Evolutionary conservation across 2,329 filamentous ascomycete genomes (phyloP).

Genomic region (Alternaria solani): DNA sequence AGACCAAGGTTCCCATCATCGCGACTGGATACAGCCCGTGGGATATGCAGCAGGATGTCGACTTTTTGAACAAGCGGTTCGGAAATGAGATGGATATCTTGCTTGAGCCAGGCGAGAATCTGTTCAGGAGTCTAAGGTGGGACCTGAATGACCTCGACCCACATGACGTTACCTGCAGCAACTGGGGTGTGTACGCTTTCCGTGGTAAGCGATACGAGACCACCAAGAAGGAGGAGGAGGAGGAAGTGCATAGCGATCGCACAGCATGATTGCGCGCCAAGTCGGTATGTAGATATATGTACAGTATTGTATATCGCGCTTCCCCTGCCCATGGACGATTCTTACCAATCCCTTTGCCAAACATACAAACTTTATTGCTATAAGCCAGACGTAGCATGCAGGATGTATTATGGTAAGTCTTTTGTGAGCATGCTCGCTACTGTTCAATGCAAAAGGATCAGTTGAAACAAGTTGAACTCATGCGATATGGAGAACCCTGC

Average conservation of each 20-base stretch:
- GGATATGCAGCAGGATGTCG: conserved; percentile 91
- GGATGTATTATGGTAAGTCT: no score
- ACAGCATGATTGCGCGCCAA: conserved; percentile 31
- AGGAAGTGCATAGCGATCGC: conserved; percentile 45
- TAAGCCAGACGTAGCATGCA: not conserved
- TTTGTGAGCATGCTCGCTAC: no score
- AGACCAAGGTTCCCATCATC: conserved; percentile 94
- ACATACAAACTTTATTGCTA: not conserved
- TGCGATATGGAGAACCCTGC: no score
- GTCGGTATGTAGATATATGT: conserved; percentile 9
- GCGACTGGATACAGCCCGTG: conserved; percentile 95
- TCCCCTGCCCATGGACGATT: not conserved
- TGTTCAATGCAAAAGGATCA: no score
- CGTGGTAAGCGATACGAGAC: conserved; percentile 93
- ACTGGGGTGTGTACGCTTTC: conserved; percentile 98
- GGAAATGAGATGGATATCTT: conserved; percentile 91
- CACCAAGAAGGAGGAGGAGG: conserved; percentile 60
- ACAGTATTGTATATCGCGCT: not conserved
- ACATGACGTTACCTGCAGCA: conserved; percentile 91
- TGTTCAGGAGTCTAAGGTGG: conserved; percentile 93
- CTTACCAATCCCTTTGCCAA: not conserved
- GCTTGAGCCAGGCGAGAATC: conserved; percentile 91
- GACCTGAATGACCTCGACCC: conserved; percentile 96
- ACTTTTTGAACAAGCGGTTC: conserved; percentile 86
- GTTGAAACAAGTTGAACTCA: no score